Evolutionary conservation across 192 early-diverging fungal species (phyloP).

Genomic region (Chytriomyces confervae): DNA sequence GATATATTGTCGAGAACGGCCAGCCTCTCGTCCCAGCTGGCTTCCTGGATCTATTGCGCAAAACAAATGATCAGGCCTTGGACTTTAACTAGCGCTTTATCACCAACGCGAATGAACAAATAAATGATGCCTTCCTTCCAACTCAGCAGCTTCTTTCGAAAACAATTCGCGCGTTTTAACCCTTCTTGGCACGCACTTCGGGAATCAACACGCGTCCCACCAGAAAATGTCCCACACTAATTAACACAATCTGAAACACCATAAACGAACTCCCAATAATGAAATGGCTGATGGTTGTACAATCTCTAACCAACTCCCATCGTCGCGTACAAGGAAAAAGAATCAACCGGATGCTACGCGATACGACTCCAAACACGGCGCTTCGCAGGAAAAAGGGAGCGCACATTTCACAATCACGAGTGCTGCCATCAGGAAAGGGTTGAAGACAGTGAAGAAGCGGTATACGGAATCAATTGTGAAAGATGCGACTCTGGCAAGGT

Average conservation of each 20-base stretch:
- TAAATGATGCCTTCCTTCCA: too few species aligned
- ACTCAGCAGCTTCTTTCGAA: not conserved
- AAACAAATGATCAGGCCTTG: conserved; percentile 65
- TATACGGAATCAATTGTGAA: conserved; percentile 91
- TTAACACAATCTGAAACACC: conserved; percentile 87
- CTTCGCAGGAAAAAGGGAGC: conserved; percentile 95
- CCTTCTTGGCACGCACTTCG: not conserved
- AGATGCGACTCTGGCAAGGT: conserved; percentile 83
- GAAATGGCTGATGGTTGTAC: conserved; percentile 94
- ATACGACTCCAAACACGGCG: conserved; percentile 79
- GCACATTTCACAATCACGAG: conserved; percentile 84
- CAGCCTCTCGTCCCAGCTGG: conserved; percentile 71
- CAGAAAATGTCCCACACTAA: conserved; percentile 75
- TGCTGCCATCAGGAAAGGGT: conserved; percentile 86
- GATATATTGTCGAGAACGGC: conserved; percentile 66
- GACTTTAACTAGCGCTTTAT: not conserved
- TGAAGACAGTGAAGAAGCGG: conserved; percentile 86
- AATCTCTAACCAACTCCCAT: conserved; percentile 94
- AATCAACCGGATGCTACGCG: conserved; percentile 78
- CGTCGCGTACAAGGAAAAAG: conserved; percentile 87
- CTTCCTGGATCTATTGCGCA: conserved; percentile 73
- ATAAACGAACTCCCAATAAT: conserved; percentile 91
- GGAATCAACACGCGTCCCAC: conserved; percentile 54
- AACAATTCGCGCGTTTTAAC: not conserved
- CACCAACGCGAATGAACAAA: too few species aligned